A percentile compares a stretch with the other conserved stretches of the same genome.
Evolutionary conservation across 768 basidiomycete species (phyloP).

Genomic region (Suillus lakei): DNA sequence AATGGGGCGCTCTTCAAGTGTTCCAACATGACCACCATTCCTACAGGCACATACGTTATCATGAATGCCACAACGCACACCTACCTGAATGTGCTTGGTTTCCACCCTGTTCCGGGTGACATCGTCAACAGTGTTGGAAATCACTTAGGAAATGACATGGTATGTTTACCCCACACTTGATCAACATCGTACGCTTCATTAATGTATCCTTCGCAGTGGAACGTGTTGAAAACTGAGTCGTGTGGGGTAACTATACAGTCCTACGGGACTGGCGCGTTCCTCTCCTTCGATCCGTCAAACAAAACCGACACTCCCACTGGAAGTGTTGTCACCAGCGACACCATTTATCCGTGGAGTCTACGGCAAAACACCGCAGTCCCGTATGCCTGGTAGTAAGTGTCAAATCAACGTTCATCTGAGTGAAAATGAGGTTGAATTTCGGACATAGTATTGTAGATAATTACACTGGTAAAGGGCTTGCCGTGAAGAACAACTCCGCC

Average conservation of each 20-base stretch:
- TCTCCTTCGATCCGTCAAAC: not conserved
- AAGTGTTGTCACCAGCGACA: conserved; percentile 2
- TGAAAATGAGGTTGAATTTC: not conserved
- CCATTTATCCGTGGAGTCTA: conserved; percentile 11
- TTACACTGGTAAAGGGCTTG: conserved; percentile 8
- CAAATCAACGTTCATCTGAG: not conserved
- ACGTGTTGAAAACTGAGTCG: conserved; percentile 10
- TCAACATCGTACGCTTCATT: not conserved
- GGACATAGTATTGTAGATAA: conserved; percentile 6
- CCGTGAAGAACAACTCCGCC: not conserved
- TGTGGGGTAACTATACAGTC: conserved; percentile 9
- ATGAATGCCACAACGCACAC: conserved; percentile 18
- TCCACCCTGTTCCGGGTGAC: conserved; percentile 4
- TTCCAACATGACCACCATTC: conserved; percentile 1
- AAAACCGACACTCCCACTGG: not conserved
- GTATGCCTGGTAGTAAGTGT: conserved; percentile 12
- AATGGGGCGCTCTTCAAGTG: not conserved
- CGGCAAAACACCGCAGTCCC: not conserved
- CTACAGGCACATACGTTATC: conserved; percentile 14
- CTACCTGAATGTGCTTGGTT: conserved; percentile 17
- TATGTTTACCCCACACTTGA: not conserved
- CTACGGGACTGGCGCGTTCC: conserved; percentile 13
- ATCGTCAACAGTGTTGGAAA: conserved; percentile 18
- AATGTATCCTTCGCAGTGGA: conserved; percentile 12
- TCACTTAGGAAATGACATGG: conserved; percentile 14